These are phyloP conservation scores for Pythium volutum DNA, from an alignment of 352 stramenopile genomes.

Conservation along the genomic window DNA sequence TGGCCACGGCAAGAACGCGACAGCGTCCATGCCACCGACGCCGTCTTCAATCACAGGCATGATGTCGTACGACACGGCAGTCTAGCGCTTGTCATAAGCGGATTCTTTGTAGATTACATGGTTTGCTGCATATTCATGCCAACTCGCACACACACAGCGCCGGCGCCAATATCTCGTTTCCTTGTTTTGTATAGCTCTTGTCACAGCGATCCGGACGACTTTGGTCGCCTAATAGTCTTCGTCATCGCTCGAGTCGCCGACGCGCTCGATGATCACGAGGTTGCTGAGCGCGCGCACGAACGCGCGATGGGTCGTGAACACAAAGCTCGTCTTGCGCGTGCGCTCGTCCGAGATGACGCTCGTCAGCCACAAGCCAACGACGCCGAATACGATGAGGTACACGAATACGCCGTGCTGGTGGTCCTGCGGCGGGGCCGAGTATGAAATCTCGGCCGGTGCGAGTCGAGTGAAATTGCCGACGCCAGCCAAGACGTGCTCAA, in stretches of 20 bases:
- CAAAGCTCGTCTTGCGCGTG: constrained; percentile 16
- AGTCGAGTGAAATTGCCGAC: constrained; percentile 2
- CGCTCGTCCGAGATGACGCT: constrained; percentile 20
- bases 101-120: constrained; percentile 13
- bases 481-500: background rate
- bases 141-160: no score
- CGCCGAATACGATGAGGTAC: constrained; percentile 21
- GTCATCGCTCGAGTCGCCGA: constrained; percentile 15
- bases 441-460: no score
- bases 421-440: background rate
- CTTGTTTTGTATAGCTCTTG: background rate
- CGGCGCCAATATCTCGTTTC: background rate
- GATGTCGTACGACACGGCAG: constrained; percentile 20
- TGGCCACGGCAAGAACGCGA: constrained; percentile 46
- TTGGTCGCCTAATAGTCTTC: constrained; percentile 6
- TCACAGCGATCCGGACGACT: background rate
- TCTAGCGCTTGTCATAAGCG: background rate
- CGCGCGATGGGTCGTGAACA: constrained; percentile 18
- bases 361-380: constrained; percentile 21
- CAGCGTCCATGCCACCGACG: constrained; percentile 27
- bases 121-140: constrained; percentile 9
- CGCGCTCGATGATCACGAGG: constrained; percentile 18
- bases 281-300: constrained; percentile 8
- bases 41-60: constrained; percentile 19
- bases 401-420: constrained; percentile 10